Conservation (phyloP, 257 asterid genomes). For the Solanum lycopersicoides region DNA sequence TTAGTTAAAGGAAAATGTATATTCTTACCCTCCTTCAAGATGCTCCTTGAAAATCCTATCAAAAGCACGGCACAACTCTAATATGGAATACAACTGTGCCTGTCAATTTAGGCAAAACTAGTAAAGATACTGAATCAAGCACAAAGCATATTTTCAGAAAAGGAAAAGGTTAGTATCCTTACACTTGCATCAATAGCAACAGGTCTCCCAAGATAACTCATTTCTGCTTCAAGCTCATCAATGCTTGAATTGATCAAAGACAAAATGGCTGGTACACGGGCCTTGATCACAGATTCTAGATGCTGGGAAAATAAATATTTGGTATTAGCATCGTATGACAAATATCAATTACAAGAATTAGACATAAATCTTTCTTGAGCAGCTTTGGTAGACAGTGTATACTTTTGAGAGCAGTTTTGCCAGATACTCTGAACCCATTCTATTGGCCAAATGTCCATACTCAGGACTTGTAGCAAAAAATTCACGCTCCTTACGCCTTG, state of each 20-base stretch:
- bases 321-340: background rate
- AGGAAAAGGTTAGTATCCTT: background rate
- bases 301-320: constrained; percentile 14
- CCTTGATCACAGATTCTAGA: constrained; percentile 28
- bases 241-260: constrained; percentile 23
- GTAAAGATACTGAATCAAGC: background rate
- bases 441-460: constrained; percentile 23
- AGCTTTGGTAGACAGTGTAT: background rate
- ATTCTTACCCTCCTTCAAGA: constrained; percentile 40
- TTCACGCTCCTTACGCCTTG: constrained; percentile 27
- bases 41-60: constrained; percentile 38
- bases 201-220: constrained; percentile 26
- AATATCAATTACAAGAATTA: background rate
- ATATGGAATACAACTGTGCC: constrained; percentile 30
- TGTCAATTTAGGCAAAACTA: background rate
- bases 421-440: constrained; percentile 38
- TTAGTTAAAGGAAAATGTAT: background rate
- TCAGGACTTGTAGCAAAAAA: constrained; percentile 28
- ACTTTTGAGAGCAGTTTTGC: constrained; percentile 35
- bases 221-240: constrained; percentile 34
- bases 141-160: background rate
- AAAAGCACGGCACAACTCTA: constrained; percentile 41
- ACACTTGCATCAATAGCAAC: constrained; percentile 31
- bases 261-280: constrained; percentile 25
- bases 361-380: background rate